Percentiles rank a stretch among this genome's conserved stretches.
phyloP scores from a whole-genome alignment of 164 flowering plant species.

The Liriodendron chinense region DNA sequence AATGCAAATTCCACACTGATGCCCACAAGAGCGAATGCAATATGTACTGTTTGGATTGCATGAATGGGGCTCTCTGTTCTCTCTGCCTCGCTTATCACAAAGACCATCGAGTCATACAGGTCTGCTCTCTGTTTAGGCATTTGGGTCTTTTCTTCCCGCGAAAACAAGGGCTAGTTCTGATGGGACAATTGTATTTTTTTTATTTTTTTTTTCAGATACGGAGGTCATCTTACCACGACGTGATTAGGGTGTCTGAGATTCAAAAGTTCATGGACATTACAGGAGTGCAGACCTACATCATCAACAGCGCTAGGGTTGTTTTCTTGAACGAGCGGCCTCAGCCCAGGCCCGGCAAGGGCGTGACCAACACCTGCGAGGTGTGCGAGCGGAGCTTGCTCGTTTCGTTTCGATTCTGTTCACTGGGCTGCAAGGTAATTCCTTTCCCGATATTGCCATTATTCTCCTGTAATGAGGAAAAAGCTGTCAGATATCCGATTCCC shows the following conservation, averaged over 20 bases:
- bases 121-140: constrained; percentile 8
- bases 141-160: not conserved
- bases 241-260: constrained; percentile 82
- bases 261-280: constrained; percentile 81
- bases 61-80: constrained; percentile 81
- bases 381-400: constrained; percentile 90
- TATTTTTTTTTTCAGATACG: constrained; percentile 63
- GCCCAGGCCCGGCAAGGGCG: constrained; percentile 95
- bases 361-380: constrained; percentile 82
- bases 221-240: constrained; percentile 94
- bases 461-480: not conserved
- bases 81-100: constrained; percentile 69
- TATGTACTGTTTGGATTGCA: constrained; percentile 91
- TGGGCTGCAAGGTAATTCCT: constrained; percentile 85
- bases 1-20: constrained; percentile 73
- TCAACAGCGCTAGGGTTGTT: constrained; percentile 88
- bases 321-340: constrained; percentile 91
- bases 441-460: not conserved
- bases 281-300: constrained; percentile 84
- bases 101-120: constrained; percentile 87
- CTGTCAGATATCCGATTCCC: not conserved
- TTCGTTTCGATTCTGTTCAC: constrained; percentile 88
- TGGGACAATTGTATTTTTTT: not conserved
- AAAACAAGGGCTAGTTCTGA: not conserved
- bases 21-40: constrained; percentile 94